These are phyloP conservation scores for Sisymbrium irio DNA, from an alignment of 345 rosid species.

Conservation along the genomic window DNA sequence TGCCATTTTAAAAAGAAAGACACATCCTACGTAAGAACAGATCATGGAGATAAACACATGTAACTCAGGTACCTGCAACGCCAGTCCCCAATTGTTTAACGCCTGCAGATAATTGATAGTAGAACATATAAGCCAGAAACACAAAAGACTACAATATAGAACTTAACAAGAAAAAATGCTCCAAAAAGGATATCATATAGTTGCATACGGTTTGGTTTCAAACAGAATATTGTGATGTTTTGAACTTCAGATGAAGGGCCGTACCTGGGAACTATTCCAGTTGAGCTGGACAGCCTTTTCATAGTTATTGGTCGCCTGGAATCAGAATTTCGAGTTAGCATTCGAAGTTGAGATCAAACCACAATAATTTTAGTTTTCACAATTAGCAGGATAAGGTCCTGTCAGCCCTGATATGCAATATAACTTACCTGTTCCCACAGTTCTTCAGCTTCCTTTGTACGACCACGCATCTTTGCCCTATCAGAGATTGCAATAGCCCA, in stretches of 20 bases:
- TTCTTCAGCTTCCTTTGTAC: slow-evolving; percentile 99
- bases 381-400: neutral
- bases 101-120: slow-evolving; percentile 58
- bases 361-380: neutral
- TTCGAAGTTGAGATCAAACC: slow-evolving; percentile 5
- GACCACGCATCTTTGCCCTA: slow-evolving; percentile 99
- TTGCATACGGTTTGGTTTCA: neutral
- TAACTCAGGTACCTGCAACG: slow-evolving; percentile 65
- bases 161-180: neutral
- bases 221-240: slow-evolving; percentile 11
- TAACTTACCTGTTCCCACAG: slow-evolving; percentile 81
- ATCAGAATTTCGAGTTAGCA: slow-evolving; percentile 14
- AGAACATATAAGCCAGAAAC: neutral
- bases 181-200: neutral
- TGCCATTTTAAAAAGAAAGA: no score
- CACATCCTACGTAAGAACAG: slow-evolving; percentile 6
- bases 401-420: neutral
- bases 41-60: slow-evolving; percentile 8
- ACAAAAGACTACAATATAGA: slow-evolving; percentile 9
- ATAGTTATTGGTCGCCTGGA: slow-evolving; percentile 92
- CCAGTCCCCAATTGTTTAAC: slow-evolving; percentile 98
- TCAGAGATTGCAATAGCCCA: slow-evolving; percentile 99
- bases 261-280: slow-evolving; percentile 99
- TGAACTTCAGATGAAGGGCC: slow-evolving; percentile 5
- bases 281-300: slow-evolving; percentile 94